Base-by-base conservation (phyloP, 2,329 filamentous ascomycete genomes). In the Ciborinia camelliae region DNA sequence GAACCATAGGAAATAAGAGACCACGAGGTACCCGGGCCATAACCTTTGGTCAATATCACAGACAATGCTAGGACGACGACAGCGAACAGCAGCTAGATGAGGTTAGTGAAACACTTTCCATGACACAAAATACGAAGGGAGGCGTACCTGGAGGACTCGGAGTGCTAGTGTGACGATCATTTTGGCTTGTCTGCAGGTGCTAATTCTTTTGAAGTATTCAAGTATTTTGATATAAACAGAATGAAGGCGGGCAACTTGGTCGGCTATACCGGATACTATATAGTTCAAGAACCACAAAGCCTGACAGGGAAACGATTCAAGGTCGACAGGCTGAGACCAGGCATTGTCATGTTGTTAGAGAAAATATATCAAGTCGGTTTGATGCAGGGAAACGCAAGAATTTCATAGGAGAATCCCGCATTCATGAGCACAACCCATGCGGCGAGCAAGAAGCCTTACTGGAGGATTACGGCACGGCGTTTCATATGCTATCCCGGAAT, bases 91-190 rank as follows among this genome's bases (percentile, higher is more conserved):
- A 73, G 3, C 69, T 73, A 41, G 6, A 14, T 23, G 14, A 30
- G n/a, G 23, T 63, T 48, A 63, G 41, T 39, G 20, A 37, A 4
- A 41, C 26, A n/a, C 6, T 10, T 23, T 23, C 7, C 12, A 20
- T 26, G 7, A 30, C 10, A 53, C 9, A 32, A 20, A 15, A 9
- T 68, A 12, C 54, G 23, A 23, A 23, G 23, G 20, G 26, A 15
- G 20, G 45, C 58, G 39, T 66, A 70, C 69, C 59, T 71, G 70
- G 28, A 69, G 48, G 32, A 64, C 67, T 32, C 71, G 68, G 50
- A 65, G 37, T 26, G 57, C 68, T 30, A 72, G 60, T 51, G 67
- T 71, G 53, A 71, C 62, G 61, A 73, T 70, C 71, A 73, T 72
- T 23, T 35, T 62, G 55, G 7, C 23, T 60, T 23, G 43, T 70